Percentiles rank a stretch among this genome's conserved stretches.
Evolutionary conservation across 208 protist genomes (phyloP).

Genomic region (Leishmania lainsoni): DNA sequence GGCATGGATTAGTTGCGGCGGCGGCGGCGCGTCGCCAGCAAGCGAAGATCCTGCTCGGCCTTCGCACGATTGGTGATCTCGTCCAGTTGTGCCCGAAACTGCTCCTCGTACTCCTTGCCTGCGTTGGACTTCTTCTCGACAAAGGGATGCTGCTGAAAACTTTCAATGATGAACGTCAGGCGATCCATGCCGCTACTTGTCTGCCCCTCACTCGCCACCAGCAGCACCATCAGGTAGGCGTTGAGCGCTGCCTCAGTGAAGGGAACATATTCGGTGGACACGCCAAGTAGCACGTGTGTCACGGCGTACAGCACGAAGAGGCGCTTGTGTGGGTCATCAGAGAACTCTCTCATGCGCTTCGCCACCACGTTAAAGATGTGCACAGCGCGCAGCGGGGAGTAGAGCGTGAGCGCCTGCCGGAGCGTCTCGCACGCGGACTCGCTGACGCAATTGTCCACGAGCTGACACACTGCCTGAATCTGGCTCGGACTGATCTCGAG

Average conservation of each 20-base stretch:
- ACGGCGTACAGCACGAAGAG: conserved; percentile 77
- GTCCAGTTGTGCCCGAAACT: conserved; percentile 66
- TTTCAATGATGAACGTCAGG: conserved; percentile 72
- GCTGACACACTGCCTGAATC: conserved; percentile 68
- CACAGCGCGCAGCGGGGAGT: conserved; percentile 61
- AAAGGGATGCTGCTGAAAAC: conserved; percentile 62
- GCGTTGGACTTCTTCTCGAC: conserved; percentile 61
- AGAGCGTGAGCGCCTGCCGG: conserved; percentile 60
- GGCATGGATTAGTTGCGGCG: conserved; percentile 25
- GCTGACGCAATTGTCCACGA: conserved; percentile 75
- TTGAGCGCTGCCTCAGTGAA: conserved; percentile 70
- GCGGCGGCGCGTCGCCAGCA: conserved; percentile 45
- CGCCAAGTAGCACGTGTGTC: conserved; percentile 72
- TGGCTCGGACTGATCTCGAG: conserved; percentile 69
- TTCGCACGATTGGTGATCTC: conserved; percentile 64
- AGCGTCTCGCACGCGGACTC: conserved; percentile 55
- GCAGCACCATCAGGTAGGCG: conserved; percentile 81
- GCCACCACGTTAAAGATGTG: conserved; percentile 83
- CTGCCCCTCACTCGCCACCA: conserved; percentile 70
- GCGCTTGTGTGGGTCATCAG: conserved; percentile 83
- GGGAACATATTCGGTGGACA: conserved; percentile 42
- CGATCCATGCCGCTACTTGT: conserved; percentile 71
- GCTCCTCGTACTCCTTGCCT: conserved; percentile 49
- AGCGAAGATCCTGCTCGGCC: conserved; percentile 76
- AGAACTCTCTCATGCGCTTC: conserved; percentile 81